Conservation (phyloP, 106 monocot species). For the Iris macrosiphon region DNA sequence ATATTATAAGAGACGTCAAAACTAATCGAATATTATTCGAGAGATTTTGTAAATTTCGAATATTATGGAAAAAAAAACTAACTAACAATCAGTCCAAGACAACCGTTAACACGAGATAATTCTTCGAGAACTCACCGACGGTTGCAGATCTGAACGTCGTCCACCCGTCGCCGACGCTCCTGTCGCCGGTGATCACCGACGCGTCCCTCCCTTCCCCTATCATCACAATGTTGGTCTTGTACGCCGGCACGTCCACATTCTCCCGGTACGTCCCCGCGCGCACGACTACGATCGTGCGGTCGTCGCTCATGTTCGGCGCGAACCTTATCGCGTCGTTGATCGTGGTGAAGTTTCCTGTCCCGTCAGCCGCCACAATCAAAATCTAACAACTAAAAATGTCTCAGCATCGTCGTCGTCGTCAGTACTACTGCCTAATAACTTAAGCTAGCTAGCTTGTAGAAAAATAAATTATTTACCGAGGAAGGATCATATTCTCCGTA, state of each 20-base stretch:
- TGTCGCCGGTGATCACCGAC: slow-evolving; percentile 55
- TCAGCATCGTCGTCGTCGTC: slow-evolving; percentile 7
- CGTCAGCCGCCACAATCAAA: slow-evolving; percentile 68
- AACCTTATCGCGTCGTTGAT: slow-evolving; percentile 50
- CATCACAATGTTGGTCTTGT: slow-evolving; percentile 70
- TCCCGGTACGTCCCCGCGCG: slow-evolving; percentile 61
- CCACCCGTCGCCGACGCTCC: slow-evolving; percentile 70
- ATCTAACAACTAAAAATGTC: neutral
- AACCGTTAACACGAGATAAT: too few relatives aligned
- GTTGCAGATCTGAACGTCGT: slow-evolving; percentile 83
- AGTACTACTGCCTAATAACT: neutral
- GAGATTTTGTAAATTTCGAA: too few relatives aligned
- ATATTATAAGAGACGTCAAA: too few relatives aligned
- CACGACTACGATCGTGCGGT: slow-evolving; percentile 40
- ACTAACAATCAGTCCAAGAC: too few relatives aligned
- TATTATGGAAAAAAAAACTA: too few relatives aligned
- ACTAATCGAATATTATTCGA: too few relatives aligned
- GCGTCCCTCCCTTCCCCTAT: slow-evolving; percentile 59
- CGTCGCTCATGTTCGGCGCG: slow-evolving; percentile 48
- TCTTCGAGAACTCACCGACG: slow-evolving; percentile 66
- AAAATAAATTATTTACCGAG: neutral
- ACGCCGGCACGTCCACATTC: slow-evolving; percentile 46
- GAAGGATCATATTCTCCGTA: slow-evolving; percentile 16
- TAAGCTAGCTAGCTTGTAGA: too few relatives aligned
- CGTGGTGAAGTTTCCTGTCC: slow-evolving; percentile 59